Base-by-base conservation (phyloP, 192 early-diverging fungal genomes). In the Diversispora epigaea region DNA sequence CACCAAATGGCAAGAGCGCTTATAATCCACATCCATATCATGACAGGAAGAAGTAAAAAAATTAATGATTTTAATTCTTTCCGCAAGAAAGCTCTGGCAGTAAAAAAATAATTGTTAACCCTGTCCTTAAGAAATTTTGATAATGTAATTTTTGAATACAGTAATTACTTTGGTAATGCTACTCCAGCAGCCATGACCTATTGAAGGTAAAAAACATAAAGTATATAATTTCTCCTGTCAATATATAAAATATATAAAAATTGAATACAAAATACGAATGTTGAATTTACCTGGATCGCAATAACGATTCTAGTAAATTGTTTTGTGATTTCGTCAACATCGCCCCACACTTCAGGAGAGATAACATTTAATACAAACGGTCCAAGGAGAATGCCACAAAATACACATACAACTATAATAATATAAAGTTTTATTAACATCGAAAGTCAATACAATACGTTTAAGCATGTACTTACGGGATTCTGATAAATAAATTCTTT, bases 121-220 rank as follows among this genome's bases (percentile, higher is more conserved):
- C 45, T 19, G 8, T 41, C 11, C 41, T 41, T 17, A 22, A 62
- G 57, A 43, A 54, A 25, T 15, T 44, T 60, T 45, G n/a, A 19
- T 17, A 6, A 10, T 4, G 47, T 12, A 6, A 8, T 17, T 43
- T 44, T 54, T 10, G 22, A n/a, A 44, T 54, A n/a, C n/a, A n/a
- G n/a, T n/a, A n/a, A n/a, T 79, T 74, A 81, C 77, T 85, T 84
- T 40, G 91, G 90, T 61, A 93, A 78, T 8, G 81, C 80, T 0
- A 95, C 89, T 25, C 91, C 93, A 22, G 93, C 92, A 4, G 91
- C 89, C 90, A 96, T 93, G 47, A 93, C 90, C 75, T 83, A 80
- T 44, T 43, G 50, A 67, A 44, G 17, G 17, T 12, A 58, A 22
- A 58, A 22, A 21, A 58, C 6, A 6, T 19, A 5, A 21, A 50